Conservation (phyloP, 2,329 filamentous ascomycete genomes). For the Mariannaea elegans region DNA sequence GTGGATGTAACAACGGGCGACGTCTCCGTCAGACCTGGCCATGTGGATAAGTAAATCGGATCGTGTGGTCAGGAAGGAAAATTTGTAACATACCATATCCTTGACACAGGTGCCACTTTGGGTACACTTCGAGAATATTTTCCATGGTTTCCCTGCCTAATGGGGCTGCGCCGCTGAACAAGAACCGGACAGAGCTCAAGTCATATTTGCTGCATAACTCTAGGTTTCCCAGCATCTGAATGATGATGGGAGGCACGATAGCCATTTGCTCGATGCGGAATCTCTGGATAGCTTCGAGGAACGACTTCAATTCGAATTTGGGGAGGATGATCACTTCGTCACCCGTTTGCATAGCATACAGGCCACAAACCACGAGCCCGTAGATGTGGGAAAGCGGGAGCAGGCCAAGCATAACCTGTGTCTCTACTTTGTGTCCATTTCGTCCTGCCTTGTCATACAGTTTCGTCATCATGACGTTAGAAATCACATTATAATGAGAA, state of each 20-base stretch:
- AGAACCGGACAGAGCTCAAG: constrained; percentile 68
- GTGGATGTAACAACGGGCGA: constrained; percentile 72
- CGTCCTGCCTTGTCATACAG: constrained; percentile 53
- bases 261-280: constrained; percentile 75
- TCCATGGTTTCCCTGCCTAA: constrained; percentile 74
- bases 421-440: constrained; percentile 48
- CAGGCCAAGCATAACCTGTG: constrained; percentile 68
- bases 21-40: constrained; percentile 75
- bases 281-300: constrained; percentile 70
- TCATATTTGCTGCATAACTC: constrained; percentile 70
- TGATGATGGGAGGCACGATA: constrained; percentile 82
- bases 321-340: constrained; percentile 77
- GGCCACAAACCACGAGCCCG: constrained; percentile 63
- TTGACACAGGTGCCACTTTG: constrained; percentile 72
- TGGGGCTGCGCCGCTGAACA: constrained; percentile 81
- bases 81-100: constrained; percentile 68
- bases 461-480: constrained; percentile 73
- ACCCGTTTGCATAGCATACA: constrained; percentile 72
- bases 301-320: constrained; percentile 77
- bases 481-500: constrained; percentile 80
- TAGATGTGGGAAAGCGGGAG: constrained; percentile 87
- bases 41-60: background rate
- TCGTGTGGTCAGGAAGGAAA: accelerated
- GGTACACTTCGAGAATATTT: constrained; percentile 68
- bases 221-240: constrained; percentile 73